Evolutionary conservation across 768 basidiomycete species (phyloP), one percentile per base, ranked within the genome.

Genomic region (Boletus rubroflammeus): DNA sequence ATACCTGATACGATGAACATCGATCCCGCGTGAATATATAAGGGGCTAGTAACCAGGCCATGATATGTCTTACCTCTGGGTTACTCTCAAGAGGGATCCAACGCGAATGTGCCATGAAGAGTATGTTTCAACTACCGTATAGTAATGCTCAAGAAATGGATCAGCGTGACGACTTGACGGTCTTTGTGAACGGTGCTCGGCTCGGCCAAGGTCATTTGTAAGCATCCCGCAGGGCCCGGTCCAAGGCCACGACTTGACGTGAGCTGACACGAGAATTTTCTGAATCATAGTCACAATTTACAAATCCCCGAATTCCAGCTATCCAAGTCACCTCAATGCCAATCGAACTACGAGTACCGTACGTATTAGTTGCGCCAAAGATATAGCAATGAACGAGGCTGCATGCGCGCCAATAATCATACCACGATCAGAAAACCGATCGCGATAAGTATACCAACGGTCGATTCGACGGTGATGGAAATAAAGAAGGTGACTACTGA

Each of bases 11-110:
- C 21, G 13, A n/a, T 11, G n/a, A n/a, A n/a, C 13, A 38, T 17
- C 36, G 35, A 36, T 36, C 23, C 1, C 15, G 38, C 5, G 46
- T 59, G 21, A 63, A 34, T n/a, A n/a, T n/a, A n/a, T 53, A 51
- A 50, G 45, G 54, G 50, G 38, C 38, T 29, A n/a, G n/a, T n/a
- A 47, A 26, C 25, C 7, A 41, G 35, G 4, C 19, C 51, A 19
- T 10, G 28, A 40, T 3, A 19, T 10, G 11, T 10, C 60, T 47
- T 61, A 81, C 81, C 56, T 81, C 72, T 50, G 81, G 90, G 62
- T 88, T 89, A 59, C 85, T 84, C 72, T 93, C 90, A 13, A 92
- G 76, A 8, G 90, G 90, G 47, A 93, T 82, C 90, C 90, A 93
- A 41, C 73, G 77, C 31, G 70, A 51, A 40, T 58, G 25, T 31